Conservation (phyloP, 2,329 filamentous ascomycete species). For the Chalara sp. region DNA sequence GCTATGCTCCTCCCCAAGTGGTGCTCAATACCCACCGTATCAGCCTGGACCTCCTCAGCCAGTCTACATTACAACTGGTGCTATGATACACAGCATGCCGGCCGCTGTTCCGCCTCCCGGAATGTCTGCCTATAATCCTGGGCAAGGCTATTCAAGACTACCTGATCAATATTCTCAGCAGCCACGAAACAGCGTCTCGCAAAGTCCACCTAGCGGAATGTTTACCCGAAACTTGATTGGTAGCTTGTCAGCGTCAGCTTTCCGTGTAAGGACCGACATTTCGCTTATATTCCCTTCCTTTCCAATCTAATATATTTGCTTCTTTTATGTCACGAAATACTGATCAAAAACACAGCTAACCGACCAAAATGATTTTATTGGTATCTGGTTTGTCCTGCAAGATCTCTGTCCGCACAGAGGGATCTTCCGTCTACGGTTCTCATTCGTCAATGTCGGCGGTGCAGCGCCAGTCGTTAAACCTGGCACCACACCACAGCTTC, state of each 20-base stretch:
- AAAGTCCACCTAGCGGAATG: slow-evolving; percentile 62
- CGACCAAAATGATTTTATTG: slow-evolving; percentile 72
- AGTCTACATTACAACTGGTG: not conserved
- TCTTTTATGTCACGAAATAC: too few relatives aligned
- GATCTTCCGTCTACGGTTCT: slow-evolving; percentile 66
- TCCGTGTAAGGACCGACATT: slow-evolving; percentile 36
- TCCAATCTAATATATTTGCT: too few relatives aligned
- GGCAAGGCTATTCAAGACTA: not conserved
- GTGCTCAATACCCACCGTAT: not conserved
- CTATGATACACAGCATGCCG: not conserved
- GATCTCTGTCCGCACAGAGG: slow-evolving; percentile 94
- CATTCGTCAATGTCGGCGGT: slow-evolving; percentile 78
- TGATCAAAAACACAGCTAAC: slow-evolving; percentile 39
- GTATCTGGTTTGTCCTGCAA: slow-evolving; percentile 95
- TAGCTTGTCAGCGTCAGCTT: slow-evolving; percentile 82
- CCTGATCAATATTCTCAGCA: not conserved
- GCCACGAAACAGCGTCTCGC: not conserved
- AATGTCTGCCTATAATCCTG: too few relatives aligned
- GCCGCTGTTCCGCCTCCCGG: not conserved
- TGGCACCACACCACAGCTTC: slow-evolving; percentile 14
- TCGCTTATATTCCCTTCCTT: too few relatives aligned
- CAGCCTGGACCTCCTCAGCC: not conserved
- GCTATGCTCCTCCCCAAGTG: not conserved
- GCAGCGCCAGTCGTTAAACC: not conserved
- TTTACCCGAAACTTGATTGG: slow-evolving; percentile 94